Evolutionary conservation across 352 stramenopile genomes (phyloP).

Genomic region (Globisporangium solare): DNA sequence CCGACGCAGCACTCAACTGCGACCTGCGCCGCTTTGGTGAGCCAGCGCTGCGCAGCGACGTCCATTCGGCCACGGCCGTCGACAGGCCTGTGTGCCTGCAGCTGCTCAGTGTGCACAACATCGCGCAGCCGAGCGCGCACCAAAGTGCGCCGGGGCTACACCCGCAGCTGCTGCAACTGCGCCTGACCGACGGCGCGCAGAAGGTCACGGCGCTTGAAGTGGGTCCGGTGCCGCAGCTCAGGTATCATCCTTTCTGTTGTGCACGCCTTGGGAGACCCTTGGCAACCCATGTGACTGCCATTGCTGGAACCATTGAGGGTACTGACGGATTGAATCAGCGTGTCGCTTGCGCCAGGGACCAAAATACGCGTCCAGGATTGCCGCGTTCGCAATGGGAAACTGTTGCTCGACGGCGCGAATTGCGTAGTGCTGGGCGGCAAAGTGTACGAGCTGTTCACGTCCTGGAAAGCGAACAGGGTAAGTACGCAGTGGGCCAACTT

Average conservation of each 20-base stretch:
- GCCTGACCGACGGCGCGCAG: constrained; percentile 12
- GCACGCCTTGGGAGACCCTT: too few species aligned
- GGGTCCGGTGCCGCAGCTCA: constrained; percentile 11
- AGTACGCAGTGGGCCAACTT: constrained; percentile 7
- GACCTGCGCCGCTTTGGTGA: constrained; percentile 4
- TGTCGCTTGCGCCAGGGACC: constrained; percentile 6
- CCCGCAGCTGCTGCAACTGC: constrained; percentile 15
- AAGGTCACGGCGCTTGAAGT: constrained; percentile 13
- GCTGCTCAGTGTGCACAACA: constrained; percentile 15
- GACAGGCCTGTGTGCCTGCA: constrained; percentile 3
- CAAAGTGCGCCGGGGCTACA: constrained; percentile 10
- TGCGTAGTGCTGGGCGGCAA: constrained; percentile 8
- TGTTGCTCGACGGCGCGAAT: constrained; percentile 6
- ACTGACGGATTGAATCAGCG: background rate
- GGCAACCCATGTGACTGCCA: background rate
- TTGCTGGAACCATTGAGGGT: background rate
- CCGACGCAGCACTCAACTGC: constrained; percentile 5
- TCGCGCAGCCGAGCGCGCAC: constrained; percentile 12
- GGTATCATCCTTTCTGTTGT: background rate
- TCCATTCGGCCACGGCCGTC: background rate
- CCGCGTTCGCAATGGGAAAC: constrained; percentile 10
- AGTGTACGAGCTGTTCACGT: constrained; percentile 13
- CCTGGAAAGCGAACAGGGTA: constrained; percentile 19
- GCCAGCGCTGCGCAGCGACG: constrained; percentile 7
- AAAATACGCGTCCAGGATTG: constrained; percentile 8